Evolutionary conservation across 768 basidiomycete species (phyloP), one percentile per base, ranked within the genome.

Genomic region (Royoungia palumana): DNA sequence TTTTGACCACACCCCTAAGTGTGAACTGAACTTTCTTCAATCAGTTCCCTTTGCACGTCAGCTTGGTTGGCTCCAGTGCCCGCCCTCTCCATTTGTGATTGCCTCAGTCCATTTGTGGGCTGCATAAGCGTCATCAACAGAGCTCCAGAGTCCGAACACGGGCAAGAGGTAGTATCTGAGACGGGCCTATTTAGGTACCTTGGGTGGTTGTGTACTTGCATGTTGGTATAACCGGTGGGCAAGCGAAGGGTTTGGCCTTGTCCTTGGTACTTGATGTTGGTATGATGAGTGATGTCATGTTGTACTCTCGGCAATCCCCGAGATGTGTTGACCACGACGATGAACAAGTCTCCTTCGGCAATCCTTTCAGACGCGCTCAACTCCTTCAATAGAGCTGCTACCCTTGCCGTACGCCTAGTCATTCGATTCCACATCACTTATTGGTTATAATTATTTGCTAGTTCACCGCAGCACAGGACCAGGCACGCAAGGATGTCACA

Each of bases 401-500:
- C 68, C 1, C 61, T 64, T 28, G 75, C 75, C 16, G 76, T 77
- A 54, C 39, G 71, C 47, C 28, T 46, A 39, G 42, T 46, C 41
- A 6, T 36, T 6, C 44, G 39, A 37, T 13, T 4, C 22, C 37
- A 10, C 21, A 5, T 16, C 13, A n/a, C 24, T 6, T n/a, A 49
- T 51, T 47, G 21, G 44, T 44, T 35, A 4, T 39, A 46, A 50
- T 35, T 34, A 41, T 42, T 32, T 16, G 22, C 22, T 41, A 86
- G 84, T 71, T 84, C 49, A 70, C 76, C 13, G 70, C 76, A 30
- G 71, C 78, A 16, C 82, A 87, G 51, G 74, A 75, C n/a, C 75
- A 78, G 47, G 72, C 78, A 5, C 76, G 76, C 53, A 64, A 68
- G 35, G 79, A 85, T 54, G 71, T 83, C 53, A 69, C 76, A 43